Percentiles rank a stretch among this genome's conserved stretches.
phyloP scores from a whole-genome alignment of 495 filamentous ascomycete species.

The Letharia lupina region DNA sequence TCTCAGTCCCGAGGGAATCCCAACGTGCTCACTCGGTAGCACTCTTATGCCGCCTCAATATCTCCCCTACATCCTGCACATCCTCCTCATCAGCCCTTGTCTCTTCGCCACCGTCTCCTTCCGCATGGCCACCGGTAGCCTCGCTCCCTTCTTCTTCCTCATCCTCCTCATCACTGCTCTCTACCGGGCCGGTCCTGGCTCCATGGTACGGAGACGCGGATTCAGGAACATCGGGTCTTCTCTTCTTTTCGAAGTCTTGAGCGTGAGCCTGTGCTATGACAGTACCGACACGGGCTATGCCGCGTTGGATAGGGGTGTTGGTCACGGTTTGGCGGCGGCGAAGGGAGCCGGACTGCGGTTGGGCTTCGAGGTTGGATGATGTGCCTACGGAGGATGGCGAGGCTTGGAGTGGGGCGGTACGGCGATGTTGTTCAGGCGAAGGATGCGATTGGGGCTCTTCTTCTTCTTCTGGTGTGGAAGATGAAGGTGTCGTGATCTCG shows the following conservation, averaged over 20 bases:
- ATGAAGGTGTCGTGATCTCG: slow-evolving; percentile 38
- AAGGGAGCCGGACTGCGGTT: slow-evolving; percentile 19
- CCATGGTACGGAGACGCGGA: slow-evolving; percentile 19
- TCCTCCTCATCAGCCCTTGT: slow-evolving; percentile 16
- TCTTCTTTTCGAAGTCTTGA: slow-evolving; percentile 77
- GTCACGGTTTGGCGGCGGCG: slow-evolving; percentile 25
- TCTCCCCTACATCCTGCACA: slow-evolving; percentile 22
- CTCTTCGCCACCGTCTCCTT: slow-evolving; percentile 13
- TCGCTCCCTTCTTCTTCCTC: slow-evolving; percentile 23
- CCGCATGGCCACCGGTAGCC: slow-evolving; percentile 13
- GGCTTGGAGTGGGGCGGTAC: slow-evolving; percentile 6
- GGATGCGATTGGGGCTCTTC: neutral
- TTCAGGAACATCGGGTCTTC: slow-evolving; percentile 35
- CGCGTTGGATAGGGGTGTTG: slow-evolving; percentile 23
- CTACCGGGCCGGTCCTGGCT: slow-evolving; percentile 10
- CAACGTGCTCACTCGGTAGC: slow-evolving; percentile 4
- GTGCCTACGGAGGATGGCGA: slow-evolving; percentile 14
- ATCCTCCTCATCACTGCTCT: slow-evolving; percentile 29
- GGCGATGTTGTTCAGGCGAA: neutral
- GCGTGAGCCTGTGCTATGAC: slow-evolving; percentile 68
- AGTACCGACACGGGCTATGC: slow-evolving; percentile 45
- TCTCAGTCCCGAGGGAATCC: too few relatives aligned
- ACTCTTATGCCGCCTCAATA: slow-evolving; percentile 25
- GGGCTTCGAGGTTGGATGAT: slow-evolving; percentile 22
- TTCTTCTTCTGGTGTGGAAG: slow-evolving; percentile 17